Conservation (phyloP, 225 moss, liverwort and hornwort species). For the Antitrichia curtipendula region DNA sequence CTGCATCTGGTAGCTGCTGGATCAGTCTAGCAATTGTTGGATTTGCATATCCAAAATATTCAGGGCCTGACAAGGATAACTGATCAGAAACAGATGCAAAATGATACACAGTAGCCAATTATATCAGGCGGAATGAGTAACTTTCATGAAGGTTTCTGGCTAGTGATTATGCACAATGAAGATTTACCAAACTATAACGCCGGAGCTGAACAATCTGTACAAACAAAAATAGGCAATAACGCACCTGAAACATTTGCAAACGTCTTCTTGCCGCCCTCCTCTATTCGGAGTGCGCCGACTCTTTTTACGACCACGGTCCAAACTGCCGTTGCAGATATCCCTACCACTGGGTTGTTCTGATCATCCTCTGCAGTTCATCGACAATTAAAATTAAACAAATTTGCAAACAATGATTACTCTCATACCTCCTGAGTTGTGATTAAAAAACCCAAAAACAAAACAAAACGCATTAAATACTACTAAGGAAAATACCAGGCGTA, state of each 20-base stretch:
- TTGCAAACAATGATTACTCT: background rate
- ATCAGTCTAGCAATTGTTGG: slow-evolving; percentile 84
- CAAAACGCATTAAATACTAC: background rate
- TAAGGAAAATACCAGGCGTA: slow-evolving; percentile 55
- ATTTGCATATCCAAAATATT: slow-evolving; percentile 91
- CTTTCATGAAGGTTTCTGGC: background rate
- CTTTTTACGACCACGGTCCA: slow-evolving; percentile 92
- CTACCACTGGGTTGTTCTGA: slow-evolving; percentile 76
- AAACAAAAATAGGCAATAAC: background rate
- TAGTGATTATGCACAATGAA: background rate
- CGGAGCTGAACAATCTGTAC: background rate
- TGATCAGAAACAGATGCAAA: background rate
- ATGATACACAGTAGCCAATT: background rate
- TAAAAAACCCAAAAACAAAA: background rate
- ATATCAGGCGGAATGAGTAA: background rate
- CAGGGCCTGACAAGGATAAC: slow-evolving; percentile 45
- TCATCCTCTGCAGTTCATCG: slow-evolving; percentile 64
- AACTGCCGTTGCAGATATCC: slow-evolving; percentile 87
- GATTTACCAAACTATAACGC: background rate
- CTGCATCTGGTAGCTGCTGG: slow-evolving; percentile 76
- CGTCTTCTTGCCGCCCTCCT: slow-evolving; percentile 91
- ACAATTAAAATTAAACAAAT: background rate
- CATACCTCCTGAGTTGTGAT: background rate
- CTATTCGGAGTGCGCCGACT: slow-evolving; percentile 86
- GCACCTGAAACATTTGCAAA: slow-evolving; percentile 90